Base-by-base conservation (phyloP, 345 rosid genomes). In the Acer campestre region DNA sequence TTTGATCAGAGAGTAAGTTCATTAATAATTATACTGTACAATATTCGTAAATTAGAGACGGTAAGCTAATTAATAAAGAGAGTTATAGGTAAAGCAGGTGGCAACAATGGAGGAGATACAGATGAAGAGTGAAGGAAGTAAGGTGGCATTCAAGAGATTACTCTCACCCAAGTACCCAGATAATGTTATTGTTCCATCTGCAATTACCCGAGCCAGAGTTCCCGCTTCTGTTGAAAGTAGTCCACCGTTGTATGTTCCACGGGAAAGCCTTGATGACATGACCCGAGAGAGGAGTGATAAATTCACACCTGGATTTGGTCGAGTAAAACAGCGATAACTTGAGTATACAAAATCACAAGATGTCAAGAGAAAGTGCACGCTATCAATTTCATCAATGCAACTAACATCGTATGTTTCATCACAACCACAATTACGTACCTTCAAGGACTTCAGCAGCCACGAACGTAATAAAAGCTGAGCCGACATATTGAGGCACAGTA, bases 171-270 rank as follows among this genome's bases (percentile, higher is more conserved):
- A 58, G 84, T 85, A 85, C 16, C 92, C 90, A 31, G 85, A 63
- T 10, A 89, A 42, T 16, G 90, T 87, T 73, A 87, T 87, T 5
- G 92, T 89, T 78, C 89, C 92, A 80, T 89, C 92, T 61, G 92
- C 90, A 46, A 89, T 79, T 12, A 89, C 92, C 3, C 90, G 85
- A 68, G 92, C 90, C 63, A 89, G 62, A 0, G 92, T 89, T 14
- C 92, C 90, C 0, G 92, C 92, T 81, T 89, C 92, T 68, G 90
- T 89, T 1, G 92, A 89, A 23, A 89, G 88, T 74, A 89, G 76
- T 18, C 92, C 92, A 35, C 92, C 90, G 16, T 89, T 87, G 77
- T 72, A 87, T 6, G 92, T 87, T 59, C 92, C 92, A 7, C 84
- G 81, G 25, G 92, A 81, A 76, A 87, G 89, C 84, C 90, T 89